Percentiles rank a stretch among this genome's conserved stretches.
Evolutionary conservation across 2,329 filamentous ascomycete genomes (phyloP).

Genomic region (Ophiostoma piceae): DNA sequence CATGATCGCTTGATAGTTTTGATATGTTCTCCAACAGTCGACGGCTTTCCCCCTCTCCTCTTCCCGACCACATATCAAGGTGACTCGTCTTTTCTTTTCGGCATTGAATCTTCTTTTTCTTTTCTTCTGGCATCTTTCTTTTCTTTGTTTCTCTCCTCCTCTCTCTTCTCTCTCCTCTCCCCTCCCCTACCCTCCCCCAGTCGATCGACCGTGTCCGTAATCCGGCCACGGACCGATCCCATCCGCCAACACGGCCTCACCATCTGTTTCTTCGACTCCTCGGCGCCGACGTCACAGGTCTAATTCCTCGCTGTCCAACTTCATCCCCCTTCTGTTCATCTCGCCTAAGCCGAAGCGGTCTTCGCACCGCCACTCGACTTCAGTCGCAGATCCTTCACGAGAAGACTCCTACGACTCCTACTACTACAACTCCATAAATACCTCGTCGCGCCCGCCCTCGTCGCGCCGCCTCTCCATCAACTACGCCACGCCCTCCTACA

Average conservation of each 20-base stretch:
- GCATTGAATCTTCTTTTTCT: slow-evolving; percentile 25
- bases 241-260: slow-evolving; percentile 26
- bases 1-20: slow-evolving; percentile 28
- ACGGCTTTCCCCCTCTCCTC: slow-evolving; percentile 50
- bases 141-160: neutral
- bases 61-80: slow-evolving; percentile 58
- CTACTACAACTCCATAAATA: slow-evolving; percentile 11
- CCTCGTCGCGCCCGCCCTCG: slow-evolving; percentile 7
- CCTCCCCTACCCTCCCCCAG: neutral
- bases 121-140: slow-evolving; percentile 35
- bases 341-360: slow-evolving; percentile 26
- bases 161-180: neutral
- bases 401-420: slow-evolving; percentile 12
- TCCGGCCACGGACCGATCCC: slow-evolving; percentile 28
- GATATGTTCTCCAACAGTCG: slow-evolving; percentile 55
- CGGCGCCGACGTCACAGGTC: slow-evolving; percentile 27
- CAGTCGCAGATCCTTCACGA: slow-evolving; percentile 16
- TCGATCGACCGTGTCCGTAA: slow-evolving; percentile 28
- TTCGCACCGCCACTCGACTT: slow-evolving; percentile 21
- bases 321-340: slow-evolving; percentile 26
- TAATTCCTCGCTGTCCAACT: slow-evolving; percentile 25
- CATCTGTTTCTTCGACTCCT: slow-evolving; percentile 24
- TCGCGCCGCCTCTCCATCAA: slow-evolving; percentile 15
- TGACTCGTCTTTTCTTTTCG: slow-evolving; percentile 45
- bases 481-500: neutral